These are phyloP conservation scores for Pleurotus pulmonarius DNA, from an alignment of 768 basidiomycete genomes.

Conservation along the genomic window DNA sequence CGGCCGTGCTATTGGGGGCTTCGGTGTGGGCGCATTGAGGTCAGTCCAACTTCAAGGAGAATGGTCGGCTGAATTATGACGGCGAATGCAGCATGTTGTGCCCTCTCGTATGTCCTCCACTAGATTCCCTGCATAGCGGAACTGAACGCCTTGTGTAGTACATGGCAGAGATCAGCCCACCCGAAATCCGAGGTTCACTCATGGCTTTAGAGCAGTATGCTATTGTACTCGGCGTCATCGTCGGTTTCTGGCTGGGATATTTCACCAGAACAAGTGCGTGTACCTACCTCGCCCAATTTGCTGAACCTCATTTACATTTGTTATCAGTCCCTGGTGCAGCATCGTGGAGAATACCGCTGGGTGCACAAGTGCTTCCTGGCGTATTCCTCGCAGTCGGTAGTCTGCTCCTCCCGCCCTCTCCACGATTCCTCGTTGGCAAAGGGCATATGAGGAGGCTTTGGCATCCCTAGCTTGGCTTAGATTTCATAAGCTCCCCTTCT, in stretches of 20 bases:
- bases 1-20: slow-evolving; percentile 72
- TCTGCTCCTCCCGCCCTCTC: slow-evolving; percentile 57
- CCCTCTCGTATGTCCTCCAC: background rate
- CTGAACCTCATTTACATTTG: background rate
- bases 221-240: slow-evolving; percentile 77
- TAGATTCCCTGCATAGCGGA: background rate
- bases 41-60: slow-evolving; percentile 18
- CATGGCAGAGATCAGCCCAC: slow-evolving; percentile 82
- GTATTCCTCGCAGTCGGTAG: slow-evolving; percentile 60
- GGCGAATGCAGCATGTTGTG: background rate
- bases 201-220: slow-evolving; percentile 78
- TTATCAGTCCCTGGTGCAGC: slow-evolving; percentile 51
- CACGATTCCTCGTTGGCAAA: slow-evolving; percentile 50
- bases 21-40: slow-evolving; percentile 80
- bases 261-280: slow-evolving; percentile 58
- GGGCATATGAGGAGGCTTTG: slow-evolving; percentile 57
- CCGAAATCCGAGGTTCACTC: slow-evolving; percentile 75
- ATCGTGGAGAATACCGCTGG: slow-evolving; percentile 79
- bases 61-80: background rate
- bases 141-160: slow-evolving; percentile 57
- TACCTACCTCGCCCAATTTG: background rate
- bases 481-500: slow-evolving; percentile 28
- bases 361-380: slow-evolving; percentile 68
- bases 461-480: slow-evolving; percentile 55
- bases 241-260: slow-evolving; percentile 84